Evolutionary conservation across 345 rosid genomes (phyloP), one percentile per base, ranked within the genome.

Genomic region (Eucalyptus sp.): DNA sequence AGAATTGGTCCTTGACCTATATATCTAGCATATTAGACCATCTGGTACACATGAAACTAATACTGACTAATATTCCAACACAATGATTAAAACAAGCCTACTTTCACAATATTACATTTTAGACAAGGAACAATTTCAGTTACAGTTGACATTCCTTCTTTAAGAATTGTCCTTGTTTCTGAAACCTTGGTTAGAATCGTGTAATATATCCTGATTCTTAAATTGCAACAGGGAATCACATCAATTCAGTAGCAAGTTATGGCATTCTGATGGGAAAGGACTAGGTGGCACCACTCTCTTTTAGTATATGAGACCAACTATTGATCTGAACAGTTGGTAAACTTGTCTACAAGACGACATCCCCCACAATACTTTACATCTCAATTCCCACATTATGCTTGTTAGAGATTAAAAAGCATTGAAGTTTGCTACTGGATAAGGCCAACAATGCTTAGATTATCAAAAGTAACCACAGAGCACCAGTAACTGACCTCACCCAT

Each of bases 401-500:
- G 48, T 41, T 76, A 41, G 29, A 76, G 48, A 76, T 37, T 43
- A 41, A 76, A 37, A 76, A 41, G 84, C 29, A 86, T 41, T 29
- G 60, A 86, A 52, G 44, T 13, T 14, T 54, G 60, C 87, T 51
- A 46, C 41, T 51, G 43, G 43, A 52, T 16, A n/a, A 86, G 50
- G 33, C 49, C 17, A 86, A 86, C 9, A 46, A 85, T 27, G 56
- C 56, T 29, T 46, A 85, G 51, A 87, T 80, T n/a, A 86, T 18
- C 24, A 31, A 51, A 50, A 86, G 33, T 80, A 48, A 84, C 13
- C 46, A 54, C 44, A 56, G 50, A 49, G 27, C 37, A 51, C 27
- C 46, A 31, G 90, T 48, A 92, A 90, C 95, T 87, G 31, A 96
- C 99, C 98, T 97, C 98, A 51, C 97, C 98, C 99, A 95, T 98